phyloP scores from a whole-genome alignment of 2,329 filamentous ascomycete genomes.

The Hypomyces rosellus region DNA sequence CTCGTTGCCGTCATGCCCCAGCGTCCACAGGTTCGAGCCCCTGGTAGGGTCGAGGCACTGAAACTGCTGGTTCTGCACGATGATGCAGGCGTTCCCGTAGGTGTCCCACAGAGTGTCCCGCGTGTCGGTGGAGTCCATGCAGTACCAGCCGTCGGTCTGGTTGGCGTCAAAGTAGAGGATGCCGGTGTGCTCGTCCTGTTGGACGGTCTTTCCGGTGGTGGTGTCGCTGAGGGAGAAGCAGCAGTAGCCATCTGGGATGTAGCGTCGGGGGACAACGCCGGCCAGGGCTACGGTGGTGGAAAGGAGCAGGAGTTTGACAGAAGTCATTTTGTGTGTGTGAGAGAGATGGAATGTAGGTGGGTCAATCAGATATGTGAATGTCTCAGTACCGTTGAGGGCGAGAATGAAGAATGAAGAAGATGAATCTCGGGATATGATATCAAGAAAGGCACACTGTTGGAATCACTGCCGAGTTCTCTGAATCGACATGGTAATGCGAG shows the following conservation, averaged over 20 bases:
- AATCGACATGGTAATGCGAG: not conserved
- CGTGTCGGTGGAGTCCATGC: slow-evolving; percentile 20
- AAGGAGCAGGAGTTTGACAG: slow-evolving; percentile 15
- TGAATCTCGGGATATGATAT: too few relatives aligned
- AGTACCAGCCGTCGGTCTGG: slow-evolving; percentile 24
- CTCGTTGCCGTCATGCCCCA: slow-evolving; percentile 17
- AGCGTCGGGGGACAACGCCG: slow-evolving; percentile 10
- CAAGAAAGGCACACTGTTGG: too few relatives aligned
- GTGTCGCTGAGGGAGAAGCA: slow-evolving; percentile 27
- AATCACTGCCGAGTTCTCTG: too few relatives aligned
- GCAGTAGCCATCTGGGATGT: slow-evolving; percentile 19
- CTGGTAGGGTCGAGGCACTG: slow-evolving; percentile 28
- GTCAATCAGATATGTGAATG: too few relatives aligned
- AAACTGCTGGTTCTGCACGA: slow-evolving; percentile 19
- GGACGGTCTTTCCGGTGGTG: slow-evolving; percentile 17
- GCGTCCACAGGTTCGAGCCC: slow-evolving; percentile 22
- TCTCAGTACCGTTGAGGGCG: too few relatives aligned
- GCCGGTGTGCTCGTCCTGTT: slow-evolving; percentile 21
- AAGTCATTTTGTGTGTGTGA: slow-evolving; percentile 14
- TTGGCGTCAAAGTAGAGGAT: slow-evolving; percentile 21
- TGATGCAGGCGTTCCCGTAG: slow-evolving; percentile 27
- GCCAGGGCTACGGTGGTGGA: slow-evolving; percentile 18
- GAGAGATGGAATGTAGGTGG: not conserved
- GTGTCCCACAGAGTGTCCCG: slow-evolving; percentile 23
- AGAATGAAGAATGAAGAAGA: too few relatives aligned